These are phyloP conservation scores for Saccharomyces pastorianus DNA, from an alignment of 1,139 yeast species.

Conservation along the genomic window DNA sequence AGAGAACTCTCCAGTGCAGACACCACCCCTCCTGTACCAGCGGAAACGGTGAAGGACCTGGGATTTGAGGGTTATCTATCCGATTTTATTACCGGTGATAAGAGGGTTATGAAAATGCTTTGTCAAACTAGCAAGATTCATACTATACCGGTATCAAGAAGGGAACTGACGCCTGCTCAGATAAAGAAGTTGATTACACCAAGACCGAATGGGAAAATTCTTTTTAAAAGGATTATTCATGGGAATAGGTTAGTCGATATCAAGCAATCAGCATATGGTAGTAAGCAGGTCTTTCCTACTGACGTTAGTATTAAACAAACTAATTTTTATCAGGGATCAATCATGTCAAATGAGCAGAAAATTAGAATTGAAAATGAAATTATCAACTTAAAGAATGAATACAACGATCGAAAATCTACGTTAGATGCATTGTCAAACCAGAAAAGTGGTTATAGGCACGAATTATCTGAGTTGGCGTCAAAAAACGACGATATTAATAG, in stretches of 20 bases:
- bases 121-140: constrained; percentile 53
- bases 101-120: constrained; percentile 65
- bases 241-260: constrained; percentile 49
- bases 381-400: constrained; percentile 9
- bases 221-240: constrained; percentile 51
- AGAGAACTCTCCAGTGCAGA: constrained; percentile 36
- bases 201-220: constrained; percentile 34
- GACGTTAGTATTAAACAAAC: constrained; percentile 22
- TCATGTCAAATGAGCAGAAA: constrained; percentile 37
- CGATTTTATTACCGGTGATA: constrained; percentile 70
- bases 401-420: constrained; percentile 17
- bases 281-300: constrained; percentile 38
- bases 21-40: constrained; percentile 28
- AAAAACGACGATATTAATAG: constrained; percentile 14
- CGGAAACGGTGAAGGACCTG: constrained; percentile 33
- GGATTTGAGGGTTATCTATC: constrained; percentile 79
- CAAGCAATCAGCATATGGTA: constrained; percentile 51
- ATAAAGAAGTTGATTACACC: constrained; percentile 36
- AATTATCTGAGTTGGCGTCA: constrained; percentile 13
- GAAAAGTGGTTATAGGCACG: constrained; percentile 15
- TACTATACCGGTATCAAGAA: constrained; percentile 53
- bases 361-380: constrained; percentile 20
- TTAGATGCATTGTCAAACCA: constrained; percentile 22
- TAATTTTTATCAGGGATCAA: constrained; percentile 37
- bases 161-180: constrained; percentile 37